Evolutionary conservation across 306 rosid genomes (phyloP).

Genomic region (Glycyrrhiza uralensis): DNA sequence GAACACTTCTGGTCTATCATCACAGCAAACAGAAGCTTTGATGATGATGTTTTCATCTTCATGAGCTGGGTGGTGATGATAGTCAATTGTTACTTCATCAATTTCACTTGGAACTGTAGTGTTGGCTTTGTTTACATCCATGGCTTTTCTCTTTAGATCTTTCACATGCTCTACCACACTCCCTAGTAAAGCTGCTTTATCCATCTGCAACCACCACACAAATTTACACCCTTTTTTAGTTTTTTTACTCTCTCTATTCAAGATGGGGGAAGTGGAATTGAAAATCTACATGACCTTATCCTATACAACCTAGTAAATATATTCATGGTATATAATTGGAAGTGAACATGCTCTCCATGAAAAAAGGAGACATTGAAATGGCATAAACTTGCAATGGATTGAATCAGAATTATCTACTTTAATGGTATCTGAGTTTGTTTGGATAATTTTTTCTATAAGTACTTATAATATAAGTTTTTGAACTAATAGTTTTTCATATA

Average conservation of each 20-base stretch:
- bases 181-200: conserved; percentile 87
- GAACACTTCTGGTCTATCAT: conserved; percentile 80
- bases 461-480: too few relatives aligned
- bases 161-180: conserved; percentile 82
- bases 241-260: background rate
- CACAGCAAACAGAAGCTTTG: conserved; percentile 80
- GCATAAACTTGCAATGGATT: background rate
- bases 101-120: conserved; percentile 67
- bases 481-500: too few relatives aligned
- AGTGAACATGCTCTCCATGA: background rate
- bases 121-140: conserved; percentile 49
- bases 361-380: background rate
- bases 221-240: background rate
- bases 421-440: too few relatives aligned
- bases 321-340: conserved; percentile 11
- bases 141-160: conserved; percentile 81
- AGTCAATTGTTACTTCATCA: conserved; percentile 77
- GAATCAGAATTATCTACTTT: background rate
- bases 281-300: background rate
- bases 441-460: too few relatives aligned
- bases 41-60: conserved; percentile 40
- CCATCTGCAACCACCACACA: conserved; percentile 63
- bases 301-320: background rate
- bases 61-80: conserved; percentile 29
- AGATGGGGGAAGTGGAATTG: background rate